Percentiles rank a stretch among this genome's conserved stretches.
phyloP scores from a whole-genome alignment of 768 basidiomycete species.

The Suillus spraguei region DNA sequence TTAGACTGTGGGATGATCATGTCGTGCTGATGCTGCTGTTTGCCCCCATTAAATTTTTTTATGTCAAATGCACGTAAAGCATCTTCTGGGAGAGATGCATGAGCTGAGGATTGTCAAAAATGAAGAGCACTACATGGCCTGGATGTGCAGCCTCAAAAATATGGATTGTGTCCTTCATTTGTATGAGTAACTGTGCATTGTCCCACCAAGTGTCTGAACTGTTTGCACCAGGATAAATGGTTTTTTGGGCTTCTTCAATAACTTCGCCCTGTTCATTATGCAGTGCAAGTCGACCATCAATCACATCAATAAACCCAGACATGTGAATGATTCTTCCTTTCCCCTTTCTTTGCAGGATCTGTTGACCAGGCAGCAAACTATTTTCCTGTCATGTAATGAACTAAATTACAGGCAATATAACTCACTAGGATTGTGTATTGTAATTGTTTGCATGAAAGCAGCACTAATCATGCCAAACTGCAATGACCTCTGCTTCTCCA shows the following conservation, averaged over 20 bases:
- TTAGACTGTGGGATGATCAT: slow-evolving; percentile 28
- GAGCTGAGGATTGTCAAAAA: slow-evolving; percentile 19
- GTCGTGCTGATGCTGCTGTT: slow-evolving; percentile 22
- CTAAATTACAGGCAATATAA: too few relatives aligned
- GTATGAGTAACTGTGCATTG: slow-evolving; percentile 7
- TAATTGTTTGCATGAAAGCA: too few relatives aligned
- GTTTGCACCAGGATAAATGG: slow-evolving; percentile 24
- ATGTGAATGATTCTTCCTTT: slow-evolving; percentile 38
- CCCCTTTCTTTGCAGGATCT: slow-evolving; percentile 28
- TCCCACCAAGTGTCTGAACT: slow-evolving; percentile 16
- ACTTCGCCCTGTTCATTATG: slow-evolving; percentile 23
- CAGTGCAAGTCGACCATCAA: slow-evolving; percentile 32
- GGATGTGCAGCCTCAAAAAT: slow-evolving; percentile 40
- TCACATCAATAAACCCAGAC: slow-evolving; percentile 42
- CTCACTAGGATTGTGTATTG: too few relatives aligned
- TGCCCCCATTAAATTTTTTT: slow-evolving; percentile 25
- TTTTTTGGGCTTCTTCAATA: slow-evolving; percentile 24
- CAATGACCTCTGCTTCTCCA: too few relatives aligned
- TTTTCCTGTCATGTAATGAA: too few relatives aligned
- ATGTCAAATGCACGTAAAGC: slow-evolving; percentile 29
- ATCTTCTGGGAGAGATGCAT: slow-evolving; percentile 20
- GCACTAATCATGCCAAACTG: too few relatives aligned
- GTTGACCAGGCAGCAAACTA: slow-evolving; percentile 14
- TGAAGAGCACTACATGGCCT: slow-evolving; percentile 19
- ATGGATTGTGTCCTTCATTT: slow-evolving; percentile 8